A percentile compares a stretch with the other conserved stretches of the same genome.
These are phyloP conservation scores for Fusarium sp. DNA, from an alignment of 2,329 filamentous ascomycete genomes.

Conservation along the genomic window DNA sequence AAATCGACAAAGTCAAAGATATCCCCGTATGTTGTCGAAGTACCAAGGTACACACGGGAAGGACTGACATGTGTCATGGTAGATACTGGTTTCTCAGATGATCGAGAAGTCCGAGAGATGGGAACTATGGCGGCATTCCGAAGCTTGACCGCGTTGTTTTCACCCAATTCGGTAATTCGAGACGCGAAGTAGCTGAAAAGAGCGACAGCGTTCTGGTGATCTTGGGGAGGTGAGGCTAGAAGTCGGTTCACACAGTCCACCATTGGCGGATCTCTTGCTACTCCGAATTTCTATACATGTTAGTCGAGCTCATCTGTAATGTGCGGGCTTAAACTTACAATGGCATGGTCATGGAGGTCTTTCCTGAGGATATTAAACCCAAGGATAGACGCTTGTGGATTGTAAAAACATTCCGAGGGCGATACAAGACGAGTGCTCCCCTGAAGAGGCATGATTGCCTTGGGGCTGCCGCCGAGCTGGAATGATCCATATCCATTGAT, in stretches of 20 bases:
- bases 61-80: conserved; percentile 64
- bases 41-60: conserved; percentile 81
- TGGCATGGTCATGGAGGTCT: conserved; percentile 81
- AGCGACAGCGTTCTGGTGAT: conserved; percentile 69
- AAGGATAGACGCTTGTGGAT: conserved; percentile 77
- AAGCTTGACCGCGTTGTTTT: conserved; percentile 67
- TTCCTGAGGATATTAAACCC: conserved; percentile 80
- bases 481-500: conserved; percentile 77
- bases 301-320: conserved; percentile 1
- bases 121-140: conserved; percentile 77
- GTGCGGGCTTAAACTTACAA: conserved; percentile 49
- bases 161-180: conserved; percentile 76
- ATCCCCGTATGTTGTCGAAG: conserved; percentile 74
- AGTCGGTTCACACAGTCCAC: conserved; percentile 78
- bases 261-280: conserved; percentile 82
- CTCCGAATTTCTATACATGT: conserved; percentile 74
- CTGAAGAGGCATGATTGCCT: conserved; percentile 77
- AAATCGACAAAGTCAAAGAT: conserved; percentile 99
- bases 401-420: conserved; percentile 83
- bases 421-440: conserved; percentile 72
- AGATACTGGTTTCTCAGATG: conserved; percentile 53
- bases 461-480: conserved; percentile 63
- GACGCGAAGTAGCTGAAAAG: conserved; percentile 87
- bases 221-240: conserved; percentile 74
- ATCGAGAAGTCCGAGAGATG: conserved; percentile 54